Base-by-base conservation (phyloP, 2,329 filamentous ascomycete species). In the Tolypocladium tundrense region DNA sequence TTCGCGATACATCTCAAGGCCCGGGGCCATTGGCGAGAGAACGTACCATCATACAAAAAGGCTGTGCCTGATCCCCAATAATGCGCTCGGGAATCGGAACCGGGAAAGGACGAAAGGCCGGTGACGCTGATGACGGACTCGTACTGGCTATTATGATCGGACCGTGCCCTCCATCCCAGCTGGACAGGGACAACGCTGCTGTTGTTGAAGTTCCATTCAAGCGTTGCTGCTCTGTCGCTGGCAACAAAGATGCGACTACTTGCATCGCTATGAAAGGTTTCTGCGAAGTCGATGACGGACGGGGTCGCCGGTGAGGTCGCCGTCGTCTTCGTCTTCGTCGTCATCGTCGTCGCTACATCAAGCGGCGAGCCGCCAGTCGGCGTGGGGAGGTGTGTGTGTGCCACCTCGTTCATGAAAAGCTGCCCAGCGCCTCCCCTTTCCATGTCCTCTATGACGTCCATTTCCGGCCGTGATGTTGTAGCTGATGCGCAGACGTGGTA, bases 41-140 rank as follows among this genome's bases (percentile, higher is more conserved):
- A 35, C 48, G 7, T 51, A 52, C 48, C 10, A 13, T 14, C 4
- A 5, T 21, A 19, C 5, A 52, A 37, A 19, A 37, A 37, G 10
- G 10, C 3, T 14, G 31, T 14, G 19, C 8, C 6, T 21, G 4
- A 2, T n/a, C 2, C 10, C 5, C 11, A 33, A 1, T 21, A 13
- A 21, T 0, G 9, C 7, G 10, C 2, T 21, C 35, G 31, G 19
- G 39, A 40, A 19, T 6, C 39, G 39, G 39, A 40, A 40, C 8
- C 4, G 31, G 31, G 31, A 31, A 1, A 1, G 6, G 11, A 0
- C 5, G 27, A 35, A 35, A 35, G 2, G 33, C 1, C 0, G 19
- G 31, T 21, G 19, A 1, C 14, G 14, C 11, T 2, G 11, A 52
- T 52, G 19, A 39, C 13, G 37, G 9, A 9, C 2, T 37, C 10